These are phyloP conservation scores for Besnoitia besnoiti DNA, from an alignment of 169 alveolate species.

Conservation along the genomic window DNA sequence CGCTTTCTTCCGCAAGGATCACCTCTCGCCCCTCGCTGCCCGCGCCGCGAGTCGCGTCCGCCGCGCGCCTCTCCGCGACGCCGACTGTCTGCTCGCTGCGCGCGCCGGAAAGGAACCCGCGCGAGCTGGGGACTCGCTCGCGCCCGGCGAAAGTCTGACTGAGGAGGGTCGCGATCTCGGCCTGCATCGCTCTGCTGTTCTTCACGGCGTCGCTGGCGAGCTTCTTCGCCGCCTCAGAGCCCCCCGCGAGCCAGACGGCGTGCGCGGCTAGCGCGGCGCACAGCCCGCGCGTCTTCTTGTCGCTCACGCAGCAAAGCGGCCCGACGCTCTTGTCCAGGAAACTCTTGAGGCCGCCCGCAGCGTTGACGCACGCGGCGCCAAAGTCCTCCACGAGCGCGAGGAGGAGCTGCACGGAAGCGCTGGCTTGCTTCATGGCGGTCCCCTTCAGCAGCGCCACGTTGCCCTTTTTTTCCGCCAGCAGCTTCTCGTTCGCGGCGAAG, in stretches of 20 bases:
- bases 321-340: conserved; percentile 30
- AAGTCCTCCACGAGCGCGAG: conserved; percentile 50
- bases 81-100: not conserved
- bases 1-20: conserved; percentile 46
- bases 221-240: conserved; percentile 32
- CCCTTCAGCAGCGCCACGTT: conserved; percentile 64
- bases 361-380: conserved; percentile 47
- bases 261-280: conserved; percentile 47
- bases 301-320: conserved; percentile 62
- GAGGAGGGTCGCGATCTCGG: conserved; percentile 36
- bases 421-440: conserved; percentile 38
- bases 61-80: not conserved
- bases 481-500: conserved; percentile 17
- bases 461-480: conserved; percentile 61
- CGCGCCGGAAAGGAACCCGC: not conserved
- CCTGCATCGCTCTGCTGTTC: conserved; percentile 62
- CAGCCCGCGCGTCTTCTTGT: conserved; percentile 52
- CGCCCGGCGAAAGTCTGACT: not conserved
- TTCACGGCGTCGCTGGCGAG: conserved; percentile 53
- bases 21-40: conserved; percentile 27
- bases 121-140: not conserved
- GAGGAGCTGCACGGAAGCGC: conserved; percentile 52
- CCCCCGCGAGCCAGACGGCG: conserved; percentile 53
- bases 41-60: not conserved
- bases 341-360: conserved; percentile 53